Evolutionary conservation across 108 stramenopile genomes (phyloP), one percentile per base, ranked within the genome.

Genomic region (Aurantiochytrium sp.): DNA sequence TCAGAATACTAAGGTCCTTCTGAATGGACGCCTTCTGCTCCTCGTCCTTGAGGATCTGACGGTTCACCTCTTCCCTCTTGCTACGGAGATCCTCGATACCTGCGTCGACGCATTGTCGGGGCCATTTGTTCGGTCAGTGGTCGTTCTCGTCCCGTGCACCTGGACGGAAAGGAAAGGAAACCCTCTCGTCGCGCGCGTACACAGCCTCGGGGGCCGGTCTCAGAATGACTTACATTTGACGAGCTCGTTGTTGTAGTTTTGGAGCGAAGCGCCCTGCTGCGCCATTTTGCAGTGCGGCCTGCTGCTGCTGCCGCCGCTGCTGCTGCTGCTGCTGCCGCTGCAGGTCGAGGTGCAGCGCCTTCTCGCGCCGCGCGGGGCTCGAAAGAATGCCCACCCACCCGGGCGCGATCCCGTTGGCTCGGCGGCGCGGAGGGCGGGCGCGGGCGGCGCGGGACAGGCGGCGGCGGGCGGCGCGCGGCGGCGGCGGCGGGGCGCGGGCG

Each of bases 221-320:
- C n/a, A n/a, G n/a, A n/a, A n/a, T n/a, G n/a, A 37, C 59, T 59
- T 55, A 85, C 93, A 94, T 86, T 94, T 94, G 27, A 94, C 94
- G 3, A 94, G 92, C 91, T 94, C 94, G 53, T 94, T 94, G 88
- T 94, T 94, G 87, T 94, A 94, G 87, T 94, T 94, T 59, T 94
- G 93, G 5, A 94, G 90, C 21, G 94, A 92, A 41, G 93, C 93
- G 54, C 94, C 94, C 87, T 94, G 94, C 45, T 91, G 89, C 59
- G 93, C 93, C 93, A 93, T 93, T 22, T 54, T 48, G 21, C 42
- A n/a, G 19, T 48, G 22, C 27, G 4, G 10, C 50, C 53, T 86
- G 8, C 19, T 69, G 69, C 17, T 52, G 50, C 17, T 55, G 55
- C 6, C n/a, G 69, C 52, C 19, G 41, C 8, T 6, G 59, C 6